Conservation (phyloP, 495 filamentous ascomycete genomes). For the Aspergillus cristatus region DNA sequence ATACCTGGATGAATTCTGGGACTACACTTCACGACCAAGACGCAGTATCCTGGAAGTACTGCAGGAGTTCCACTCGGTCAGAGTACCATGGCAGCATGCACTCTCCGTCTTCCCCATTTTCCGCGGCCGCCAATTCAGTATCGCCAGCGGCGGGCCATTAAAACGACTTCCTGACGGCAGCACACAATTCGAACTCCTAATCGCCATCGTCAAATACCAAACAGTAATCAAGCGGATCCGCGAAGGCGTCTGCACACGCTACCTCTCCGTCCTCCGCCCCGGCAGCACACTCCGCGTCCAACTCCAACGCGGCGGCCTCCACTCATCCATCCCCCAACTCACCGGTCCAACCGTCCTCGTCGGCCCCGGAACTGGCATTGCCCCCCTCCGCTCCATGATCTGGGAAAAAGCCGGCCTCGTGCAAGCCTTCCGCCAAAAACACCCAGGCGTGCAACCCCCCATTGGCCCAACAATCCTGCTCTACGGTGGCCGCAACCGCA, state of each 20-base stretch:
- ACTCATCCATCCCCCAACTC: constrained; percentile 36
- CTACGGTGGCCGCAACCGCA: constrained; percentile 68
- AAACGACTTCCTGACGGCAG: constrained; percentile 29
- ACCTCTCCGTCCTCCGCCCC: constrained; percentile 53
- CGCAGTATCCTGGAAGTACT: constrained; percentile 87
- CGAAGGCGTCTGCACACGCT: constrained; percentile 84
- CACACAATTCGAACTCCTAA: constrained; percentile 62
- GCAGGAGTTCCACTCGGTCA: constrained; percentile 77
- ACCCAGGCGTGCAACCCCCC: constrained; percentile 17
- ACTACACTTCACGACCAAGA: constrained; percentile 88
- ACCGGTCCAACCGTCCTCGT: constrained; percentile 64
- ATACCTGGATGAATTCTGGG: constrained; percentile 82
- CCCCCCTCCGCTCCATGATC: constrained; percentile 73
- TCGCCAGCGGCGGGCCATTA: constrained; percentile 61
- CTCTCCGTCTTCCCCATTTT: constrained; percentile 65
- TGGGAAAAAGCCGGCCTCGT: constrained; percentile 50
- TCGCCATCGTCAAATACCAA: constrained; percentile 86
- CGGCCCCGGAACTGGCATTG: constrained; percentile 84
- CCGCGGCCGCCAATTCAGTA: constrained; percentile 76
- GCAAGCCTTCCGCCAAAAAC: constrained; percentile 27
- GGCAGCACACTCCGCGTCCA: constrained; percentile 51
- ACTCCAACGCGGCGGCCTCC: constrained; percentile 48
- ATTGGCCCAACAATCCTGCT: constrained; percentile 45
- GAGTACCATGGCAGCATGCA: constrained; percentile 65
- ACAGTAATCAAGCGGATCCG: constrained; percentile 80